Evolutionary conservation across 2,329 filamentous ascomycete species (phyloP).

Genomic region (Aspergillus floridensis): DNA sequence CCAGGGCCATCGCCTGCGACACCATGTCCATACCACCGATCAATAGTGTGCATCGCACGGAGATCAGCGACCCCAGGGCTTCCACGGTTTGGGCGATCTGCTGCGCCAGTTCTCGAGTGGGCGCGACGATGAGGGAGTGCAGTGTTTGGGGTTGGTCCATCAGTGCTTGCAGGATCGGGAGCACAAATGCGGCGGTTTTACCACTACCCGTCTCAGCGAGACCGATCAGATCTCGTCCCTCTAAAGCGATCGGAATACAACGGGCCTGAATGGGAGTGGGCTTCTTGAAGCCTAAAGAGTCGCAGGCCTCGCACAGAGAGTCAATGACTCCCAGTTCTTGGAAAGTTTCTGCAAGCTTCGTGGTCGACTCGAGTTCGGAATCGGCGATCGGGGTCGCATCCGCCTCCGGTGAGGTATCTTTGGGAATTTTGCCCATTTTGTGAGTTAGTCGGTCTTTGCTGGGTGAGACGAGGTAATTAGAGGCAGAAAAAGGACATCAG

Average conservation of each 20-base stretch:
- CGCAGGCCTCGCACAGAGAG: conserved; percentile 84
- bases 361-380: too few relatives aligned
- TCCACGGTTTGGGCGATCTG: conserved; percentile 90
- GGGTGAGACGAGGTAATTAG: too few relatives aligned
- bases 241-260: conserved; percentile 76
- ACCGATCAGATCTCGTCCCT: conserved; percentile 84
- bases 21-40: conserved; percentile 97
- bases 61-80: conserved; percentile 80
- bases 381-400: too few relatives aligned
- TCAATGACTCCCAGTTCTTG: conserved; percentile 72
- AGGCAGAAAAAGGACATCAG: too few relatives aligned
- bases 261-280: conserved; percentile 88
- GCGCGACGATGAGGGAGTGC: conserved; percentile 86
- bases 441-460: too few relatives aligned
- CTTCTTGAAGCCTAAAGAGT: conserved; percentile 73
- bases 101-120: conserved; percentile 87
- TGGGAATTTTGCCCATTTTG: too few relatives aligned
- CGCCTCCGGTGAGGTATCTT: too few relatives aligned
- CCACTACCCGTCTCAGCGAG: conserved; percentile 93
- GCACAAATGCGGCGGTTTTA: conserved; percentile 91
- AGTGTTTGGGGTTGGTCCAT: conserved; percentile 83
- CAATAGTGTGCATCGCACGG: conserved; percentile 79
- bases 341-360: conserved; percentile 35
- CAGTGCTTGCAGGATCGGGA: conserved; percentile 87
- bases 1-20: conserved; percentile 80